These are phyloP conservation scores for Pseudogymnoascus sp. DNA, from an alignment of 2,329 filamentous ascomycete species.

Conservation along the genomic window DNA sequence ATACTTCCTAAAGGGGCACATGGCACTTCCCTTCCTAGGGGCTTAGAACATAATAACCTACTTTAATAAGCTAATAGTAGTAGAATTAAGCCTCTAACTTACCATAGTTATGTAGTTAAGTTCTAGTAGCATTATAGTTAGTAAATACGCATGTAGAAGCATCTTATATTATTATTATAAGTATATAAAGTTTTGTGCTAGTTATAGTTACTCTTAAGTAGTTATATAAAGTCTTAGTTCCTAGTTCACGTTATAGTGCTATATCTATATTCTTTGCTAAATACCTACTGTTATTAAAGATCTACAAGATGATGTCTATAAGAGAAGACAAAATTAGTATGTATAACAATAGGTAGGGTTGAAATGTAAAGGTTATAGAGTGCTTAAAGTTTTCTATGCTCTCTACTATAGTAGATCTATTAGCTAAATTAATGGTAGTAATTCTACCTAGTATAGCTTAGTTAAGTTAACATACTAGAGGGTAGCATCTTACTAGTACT, in stretches of 20 bases:
- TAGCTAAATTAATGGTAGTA: slow-evolving; percentile 5
- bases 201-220: slow-evolving; percentile 6
- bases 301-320: not conserved
- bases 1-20: slow-evolving; percentile 10
- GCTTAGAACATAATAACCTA: not conserved
- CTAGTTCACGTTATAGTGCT: not conserved
- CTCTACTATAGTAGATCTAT: not conserved
- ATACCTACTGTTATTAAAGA: slow-evolving; percentile 6
- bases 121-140: slow-evolving; percentile 10
- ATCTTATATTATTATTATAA: too few relatives aligned
- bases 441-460: slow-evolving; percentile 1
- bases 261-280: slow-evolving; percentile 5
- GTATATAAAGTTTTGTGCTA: too few relatives aligned
- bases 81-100: too few relatives aligned
- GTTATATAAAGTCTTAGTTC: not conserved
- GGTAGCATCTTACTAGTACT: slow-evolving; percentile 4
- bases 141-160: slow-evolving; percentile 9
- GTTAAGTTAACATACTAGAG: not conserved
- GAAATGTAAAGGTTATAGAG: not conserved
- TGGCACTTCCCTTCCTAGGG: not conserved
- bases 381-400: slow-evolving; percentile 1
- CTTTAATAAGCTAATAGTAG: too few relatives aligned
- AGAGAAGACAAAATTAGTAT: slow-evolving; percentile 3
- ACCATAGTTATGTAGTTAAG: not conserved
- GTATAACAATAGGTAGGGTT: not conserved